phyloP scores from a whole-genome alignment of 768 basidiomycete species.

The Rhodocollybia butyracea region DNA sequence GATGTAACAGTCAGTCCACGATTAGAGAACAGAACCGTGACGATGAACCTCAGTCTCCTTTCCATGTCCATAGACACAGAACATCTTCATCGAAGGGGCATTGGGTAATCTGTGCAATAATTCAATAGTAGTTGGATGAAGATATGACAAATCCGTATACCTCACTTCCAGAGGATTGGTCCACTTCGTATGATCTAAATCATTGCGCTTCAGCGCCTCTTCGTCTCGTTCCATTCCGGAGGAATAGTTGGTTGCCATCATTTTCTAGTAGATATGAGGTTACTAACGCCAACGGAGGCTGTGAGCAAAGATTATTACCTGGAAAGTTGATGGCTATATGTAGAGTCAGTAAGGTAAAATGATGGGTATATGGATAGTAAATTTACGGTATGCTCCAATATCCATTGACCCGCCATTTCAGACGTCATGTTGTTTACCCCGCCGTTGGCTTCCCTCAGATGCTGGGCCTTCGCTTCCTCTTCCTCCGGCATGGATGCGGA shows the following conservation, averaged over 20 bases:
- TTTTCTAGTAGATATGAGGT: too few relatives aligned
- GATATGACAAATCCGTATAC: slow-evolving; percentile 27
- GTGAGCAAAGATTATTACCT: too few relatives aligned
- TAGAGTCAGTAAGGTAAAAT: too few relatives aligned
- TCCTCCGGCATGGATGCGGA: slow-evolving; percentile 14
- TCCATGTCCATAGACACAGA: slow-evolving; percentile 92
- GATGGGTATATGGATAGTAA: background rate
- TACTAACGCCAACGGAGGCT: too few relatives aligned
- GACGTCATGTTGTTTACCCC: slow-evolving; percentile 67
- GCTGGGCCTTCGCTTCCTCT: slow-evolving; percentile 15
- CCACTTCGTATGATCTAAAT: slow-evolving; percentile 82
- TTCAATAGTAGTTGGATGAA: background rate
- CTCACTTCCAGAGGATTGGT: slow-evolving; percentile 84
- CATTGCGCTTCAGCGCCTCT: slow-evolving; percentile 57
- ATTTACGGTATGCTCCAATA: slow-evolving; percentile 76
- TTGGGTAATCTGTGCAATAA: slow-evolving; percentile 59
- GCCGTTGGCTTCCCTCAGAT: background rate
- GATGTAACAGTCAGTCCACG: slow-evolving; percentile 5
- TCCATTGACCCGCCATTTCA: slow-evolving; percentile 71
- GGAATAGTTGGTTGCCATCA: slow-evolving; percentile 83
- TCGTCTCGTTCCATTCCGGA: slow-evolving; percentile 84
- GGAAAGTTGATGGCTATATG: slow-evolving; percentile 77
- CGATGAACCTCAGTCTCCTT: slow-evolving; percentile 85
- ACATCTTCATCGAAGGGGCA: slow-evolving; percentile 90
- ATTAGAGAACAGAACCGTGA: background rate